These are phyloP conservation scores for Cercospora sp. DNA, from an alignment of 2,329 filamentous ascomycete genomes.

Conservation along the genomic window DNA sequence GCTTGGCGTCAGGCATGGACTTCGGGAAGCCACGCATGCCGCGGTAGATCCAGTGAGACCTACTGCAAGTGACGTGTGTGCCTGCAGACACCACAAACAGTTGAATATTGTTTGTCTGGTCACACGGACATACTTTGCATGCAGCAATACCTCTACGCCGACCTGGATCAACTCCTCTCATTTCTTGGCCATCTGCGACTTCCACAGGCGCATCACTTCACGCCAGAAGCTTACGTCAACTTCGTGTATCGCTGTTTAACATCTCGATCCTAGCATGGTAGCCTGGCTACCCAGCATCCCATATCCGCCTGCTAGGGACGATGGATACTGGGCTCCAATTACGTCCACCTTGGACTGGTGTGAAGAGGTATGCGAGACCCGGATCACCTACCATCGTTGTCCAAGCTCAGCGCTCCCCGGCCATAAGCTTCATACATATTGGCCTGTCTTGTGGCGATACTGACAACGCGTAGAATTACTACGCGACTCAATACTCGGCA, in stretches of 20 bases:
- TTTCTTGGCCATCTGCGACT: background rate
- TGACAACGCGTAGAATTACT: constrained; percentile 62
- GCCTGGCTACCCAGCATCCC: constrained; percentile 35
- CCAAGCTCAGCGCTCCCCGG: too few relatives aligned
- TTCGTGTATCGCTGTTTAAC: background rate
- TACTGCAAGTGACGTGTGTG: background rate
- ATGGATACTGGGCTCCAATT: constrained; percentile 61
- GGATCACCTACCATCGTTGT: background rate
- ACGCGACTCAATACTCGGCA: constrained; percentile 71
- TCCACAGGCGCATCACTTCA: background rate
- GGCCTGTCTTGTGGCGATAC: background rate
- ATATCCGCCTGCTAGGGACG: constrained; percentile 34
- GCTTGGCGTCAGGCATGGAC: constrained; percentile 4
- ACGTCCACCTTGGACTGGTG: constrained; percentile 78
- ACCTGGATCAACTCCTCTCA: background rate
- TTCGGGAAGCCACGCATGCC: background rate
- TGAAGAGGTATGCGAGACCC: constrained; percentile 61
- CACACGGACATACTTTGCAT: background rate
- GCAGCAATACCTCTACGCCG: background rate
- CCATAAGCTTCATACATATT: background rate
- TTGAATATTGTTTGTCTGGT: background rate
- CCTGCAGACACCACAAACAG: background rate
- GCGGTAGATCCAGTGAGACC: background rate
- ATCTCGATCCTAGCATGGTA: constrained; percentile 39
- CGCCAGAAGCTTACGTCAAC: background rate